Base-by-base conservation (phyloP, 805 yeast genomes). In the Candida krabiensis region DNA sequence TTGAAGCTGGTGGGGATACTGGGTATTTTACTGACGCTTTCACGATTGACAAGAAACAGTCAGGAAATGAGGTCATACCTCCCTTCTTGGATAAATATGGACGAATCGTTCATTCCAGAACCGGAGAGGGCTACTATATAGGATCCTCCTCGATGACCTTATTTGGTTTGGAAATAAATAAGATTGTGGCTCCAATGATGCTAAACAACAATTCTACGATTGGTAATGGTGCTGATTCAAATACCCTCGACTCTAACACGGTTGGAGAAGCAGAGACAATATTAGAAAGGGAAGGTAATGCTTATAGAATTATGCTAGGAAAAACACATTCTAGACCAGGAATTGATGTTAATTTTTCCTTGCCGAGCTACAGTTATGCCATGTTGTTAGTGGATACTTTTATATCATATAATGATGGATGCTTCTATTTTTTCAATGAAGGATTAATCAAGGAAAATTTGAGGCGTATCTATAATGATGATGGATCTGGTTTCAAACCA, bases 71-170 rank as follows among this genome's bases (percentile, higher is more conserved):
- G 47, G 77, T 82, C 7, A 80, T 82, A 4, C 82, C 84, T 2
- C 86, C 87, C 7, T 80, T 84, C 37, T 69, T 84, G 17, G 87
- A 82, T 49, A 77, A 79, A 47, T 77, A 80, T 50, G 88, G 91
- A 2, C 70, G 87, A 36, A 63, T 85, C 28, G 79, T 85, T 2
- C 83, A 82, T 49, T 81, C 89, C 0, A 69, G 87, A 45, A 81
- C 88, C 1, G 91, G 91, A 4, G 87, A 83, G 50, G 73, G 78
- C 40, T 74, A 83, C 26, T 85, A 83, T 53, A 86, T 83, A 25
- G 95, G 95, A 0, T 80, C 89, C 0, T 83, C 90, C 0, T 83
- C 91, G 1, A 84, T 85, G 90, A 84, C 93, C 0, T 60, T 84
- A 13, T 85, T 85, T 58, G 90, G 90, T 5, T 64, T 85, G 40